Base-by-base conservation (phyloP, 371 early-diverging fungal species). In the Lichtheimia ramosa region DNA sequence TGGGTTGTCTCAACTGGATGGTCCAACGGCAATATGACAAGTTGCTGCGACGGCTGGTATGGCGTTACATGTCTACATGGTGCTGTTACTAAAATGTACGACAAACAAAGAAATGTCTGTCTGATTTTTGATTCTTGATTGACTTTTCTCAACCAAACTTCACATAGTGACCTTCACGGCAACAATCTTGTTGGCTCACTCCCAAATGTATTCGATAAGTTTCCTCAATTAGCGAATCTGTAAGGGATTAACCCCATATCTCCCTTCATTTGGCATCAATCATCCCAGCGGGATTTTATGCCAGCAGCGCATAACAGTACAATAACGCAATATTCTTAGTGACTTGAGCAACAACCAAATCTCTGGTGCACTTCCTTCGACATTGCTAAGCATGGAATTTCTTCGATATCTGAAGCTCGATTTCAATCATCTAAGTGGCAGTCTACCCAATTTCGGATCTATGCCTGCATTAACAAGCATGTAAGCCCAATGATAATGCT, bases 291-390 rank as follows among this genome's bases (percentile, higher is more conserved):
- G 34, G 10, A 10, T 34, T 34, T 34, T 34, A 34, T 34, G 34
- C 34, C 34, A 10, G 34, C 34, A 10, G 34, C 8, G 34, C 34
- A 10, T 34, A 34, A 4, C 34, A 34, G 34, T 34, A 34, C 10
- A 34, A 8, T 34, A 4, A 34, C 10, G 34, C 10, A 8, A 7
- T 25, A 16, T 18, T 0, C 18, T 18, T 65, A 76, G 81, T 24
- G 79, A 83, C 50, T 56, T 85, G 51, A 77, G 81, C 48, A 64
- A 73, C 52, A 85, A 85, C 51, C 68, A 78, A 7, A 69, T 85
- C 7, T 64, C 74, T 25, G 82, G 83, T 5, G 34, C 61, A 18
- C 54, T 85, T 28, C 85, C 81, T 20, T 63, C 51, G 14, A 69
- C 80, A 0, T 65, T 78, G 16, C 55, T 58, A 23, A 64, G 58